phyloP scores from a whole-genome alignment of 1,284 basidiomycete genomes.

The Omphalotus olearius region DNA sequence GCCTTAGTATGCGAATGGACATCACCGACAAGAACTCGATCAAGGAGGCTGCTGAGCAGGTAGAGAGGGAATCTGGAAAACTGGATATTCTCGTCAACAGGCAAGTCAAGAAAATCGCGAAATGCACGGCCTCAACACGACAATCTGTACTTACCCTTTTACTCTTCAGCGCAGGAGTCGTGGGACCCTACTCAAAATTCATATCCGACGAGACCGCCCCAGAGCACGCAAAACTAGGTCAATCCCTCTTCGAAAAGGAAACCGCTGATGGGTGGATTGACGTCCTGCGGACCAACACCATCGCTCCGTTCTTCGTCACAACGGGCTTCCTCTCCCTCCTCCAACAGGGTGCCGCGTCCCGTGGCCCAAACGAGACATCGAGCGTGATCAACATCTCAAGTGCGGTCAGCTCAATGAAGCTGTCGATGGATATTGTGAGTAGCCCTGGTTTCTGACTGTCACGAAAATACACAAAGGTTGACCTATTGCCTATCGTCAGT shows the following conservation, averaged over 20 bases:
- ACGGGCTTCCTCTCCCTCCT: constrained; percentile 4
- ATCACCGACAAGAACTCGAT: constrained; percentile 10
- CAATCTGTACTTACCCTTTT: too few relatives aligned
- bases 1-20: constrained; percentile 5
- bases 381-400: constrained; percentile 31
- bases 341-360: constrained; percentile 21
- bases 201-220: constrained; percentile 29
- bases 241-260: neutral
- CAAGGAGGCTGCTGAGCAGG: neutral
- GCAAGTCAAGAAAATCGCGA: neutral
- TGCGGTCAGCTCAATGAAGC: constrained; percentile 6
- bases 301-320: constrained; percentile 4
- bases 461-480: neutral
- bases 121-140: too few relatives aligned
- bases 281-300: constrained; percentile 1
- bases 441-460: neutral
- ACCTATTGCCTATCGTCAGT: constrained; percentile 18
- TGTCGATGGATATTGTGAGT: neutral
- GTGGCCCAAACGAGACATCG: constrained; percentile 18
- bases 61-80: constrained; percentile 10
- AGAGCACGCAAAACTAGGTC: neutral
- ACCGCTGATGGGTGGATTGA: neutral
- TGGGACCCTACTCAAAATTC: constrained; percentile 58
- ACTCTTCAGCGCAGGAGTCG: constrained; percentile 59
- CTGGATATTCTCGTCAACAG: constrained; percentile 16